phyloP scores from a whole-genome alignment of 179 eudicot genomes.

The Beta lomatogona region DNA sequence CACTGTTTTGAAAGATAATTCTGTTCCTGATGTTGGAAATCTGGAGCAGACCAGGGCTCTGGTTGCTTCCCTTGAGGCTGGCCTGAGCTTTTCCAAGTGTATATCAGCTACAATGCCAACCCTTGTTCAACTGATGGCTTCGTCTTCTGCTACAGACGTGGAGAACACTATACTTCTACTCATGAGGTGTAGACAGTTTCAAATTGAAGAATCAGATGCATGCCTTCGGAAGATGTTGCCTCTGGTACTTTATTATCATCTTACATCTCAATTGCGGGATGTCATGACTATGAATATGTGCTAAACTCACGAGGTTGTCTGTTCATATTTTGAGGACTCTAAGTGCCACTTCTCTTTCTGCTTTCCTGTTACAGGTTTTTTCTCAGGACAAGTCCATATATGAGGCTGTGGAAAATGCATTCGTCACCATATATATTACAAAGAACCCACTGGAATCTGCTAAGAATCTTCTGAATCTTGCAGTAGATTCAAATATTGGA shows the following conservation, averaged over 20 bases:
- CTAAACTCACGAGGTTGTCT: not conserved
- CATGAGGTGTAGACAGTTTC: slow-evolving; percentile 95
- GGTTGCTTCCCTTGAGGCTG: slow-evolving; percentile 95
- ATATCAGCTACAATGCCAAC: slow-evolving; percentile 79
- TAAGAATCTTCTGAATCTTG: slow-evolving; percentile 75
- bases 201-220: slow-evolving; percentile 89
- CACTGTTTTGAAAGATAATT: slow-evolving; percentile 42
- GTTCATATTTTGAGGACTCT: not conserved
- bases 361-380: slow-evolving; percentile 57
- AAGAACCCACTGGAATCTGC: slow-evolving; percentile 84
- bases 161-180: slow-evolving; percentile 86
- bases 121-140: slow-evolving; percentile 94
- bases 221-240: slow-evolving; percentile 97
- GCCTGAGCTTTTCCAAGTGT: slow-evolving; percentile 79
- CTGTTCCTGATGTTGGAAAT: slow-evolving; percentile 90
- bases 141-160: slow-evolving; percentile 90
- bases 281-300: not conserved
- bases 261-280: not conserved
- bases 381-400: slow-evolving; percentile 90
- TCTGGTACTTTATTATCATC: slow-evolving; percentile 52
- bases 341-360: slow-evolving; percentile 5
- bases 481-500: slow-evolving; percentile 82
- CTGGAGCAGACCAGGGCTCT: slow-evolving; percentile 92
- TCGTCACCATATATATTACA: slow-evolving; percentile 76
- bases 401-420: slow-evolving; percentile 97